Evolutionary conservation across 169 alveolate species (phyloP), one percentile per base, ranked within the genome.

Genomic region (Plasmodium yoelii): DNA sequence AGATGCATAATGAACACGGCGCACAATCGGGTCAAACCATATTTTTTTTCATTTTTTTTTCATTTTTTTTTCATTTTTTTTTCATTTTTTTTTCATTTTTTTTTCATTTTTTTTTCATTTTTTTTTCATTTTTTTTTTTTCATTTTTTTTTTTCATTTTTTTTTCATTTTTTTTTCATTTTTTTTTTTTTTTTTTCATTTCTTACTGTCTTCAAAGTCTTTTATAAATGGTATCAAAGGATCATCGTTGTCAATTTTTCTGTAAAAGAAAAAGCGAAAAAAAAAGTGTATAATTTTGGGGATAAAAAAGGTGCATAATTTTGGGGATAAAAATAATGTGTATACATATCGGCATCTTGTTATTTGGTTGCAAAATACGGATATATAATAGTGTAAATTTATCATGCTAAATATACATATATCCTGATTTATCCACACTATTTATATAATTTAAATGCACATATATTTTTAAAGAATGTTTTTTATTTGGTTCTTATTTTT

Each of bases 171-270:
- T 9, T 18, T 18, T 47, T 18, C 8, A 9, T 15, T 53, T 71
- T 39, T 13, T 70, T 12, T 53, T 55, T 71, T 22, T 53, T 26
- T 8, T 26, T 61, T 28, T 55, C 18, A n/a, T 34, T 15, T 10
- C 22, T 82, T 82, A 82, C 90, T 82, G 63, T 82, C 90, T 69
- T 82, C 90, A 72, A 82, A 82, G 46, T 82, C 90, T 46, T 82
- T 67, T 84, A 82, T 82, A 57, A 67, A 82, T 18, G 90, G 90
- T 26, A 69, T 46, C 65, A 82, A 60, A 13, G 90, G 90, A 19
- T 82, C 90, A 82, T 82, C 90, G 18, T 82, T 69, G 8, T 69
- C 90, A 44, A 82, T 82, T 82, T 82, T 82, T 39, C 90, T 82
- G 73, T 61, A 61, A 6, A 82, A n/a, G 24, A 34, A 46, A 28